phyloP scores from a whole-genome alignment of 2,329 filamentous ascomycete species.

The Fusarium phyllophilum region DNA sequence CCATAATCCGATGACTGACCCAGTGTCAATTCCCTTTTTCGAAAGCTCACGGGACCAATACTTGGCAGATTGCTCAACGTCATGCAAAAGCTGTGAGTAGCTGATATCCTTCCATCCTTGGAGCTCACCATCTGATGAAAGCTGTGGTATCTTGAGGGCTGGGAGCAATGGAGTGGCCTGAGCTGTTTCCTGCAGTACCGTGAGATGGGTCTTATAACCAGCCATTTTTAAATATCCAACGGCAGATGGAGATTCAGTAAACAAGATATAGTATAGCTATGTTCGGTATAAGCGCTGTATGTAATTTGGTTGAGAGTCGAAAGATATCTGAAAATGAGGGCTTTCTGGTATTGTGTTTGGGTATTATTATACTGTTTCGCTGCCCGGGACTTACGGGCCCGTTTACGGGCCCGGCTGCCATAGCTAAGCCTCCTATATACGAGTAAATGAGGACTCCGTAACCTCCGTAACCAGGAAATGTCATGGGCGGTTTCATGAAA shows the following conservation, averaged over 20 bases:
- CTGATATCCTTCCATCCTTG: not conserved
- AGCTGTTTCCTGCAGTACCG: not conserved
- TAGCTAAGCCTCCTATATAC: rapidly evolving
- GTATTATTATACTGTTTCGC: not conserved
- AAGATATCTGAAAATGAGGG: rapidly evolving
- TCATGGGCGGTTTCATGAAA: not conserved
- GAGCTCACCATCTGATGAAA: not conserved
- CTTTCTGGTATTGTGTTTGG: rapidly evolving
- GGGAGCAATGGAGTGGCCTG: not conserved
- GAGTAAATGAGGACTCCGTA: not conserved
- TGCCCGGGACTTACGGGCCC: rapidly evolving
- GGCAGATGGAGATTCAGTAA: not conserved
- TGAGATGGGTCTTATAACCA: not conserved
- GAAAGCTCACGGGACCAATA: not conserved
- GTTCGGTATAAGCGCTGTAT: not conserved
- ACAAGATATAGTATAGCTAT: not conserved
- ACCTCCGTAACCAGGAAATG: no score
- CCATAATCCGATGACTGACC: not conserved
- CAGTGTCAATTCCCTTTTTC: not conserved
- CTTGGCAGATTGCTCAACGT: not conserved
- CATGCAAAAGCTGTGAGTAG: not conserved
- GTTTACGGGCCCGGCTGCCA: rapidly evolving
- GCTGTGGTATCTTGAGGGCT: not conserved
- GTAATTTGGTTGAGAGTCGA: not conserved
- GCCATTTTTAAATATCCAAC: not conserved